Conservation (phyloP, 306 rosid species). For the Mimosa pudica region DNA sequence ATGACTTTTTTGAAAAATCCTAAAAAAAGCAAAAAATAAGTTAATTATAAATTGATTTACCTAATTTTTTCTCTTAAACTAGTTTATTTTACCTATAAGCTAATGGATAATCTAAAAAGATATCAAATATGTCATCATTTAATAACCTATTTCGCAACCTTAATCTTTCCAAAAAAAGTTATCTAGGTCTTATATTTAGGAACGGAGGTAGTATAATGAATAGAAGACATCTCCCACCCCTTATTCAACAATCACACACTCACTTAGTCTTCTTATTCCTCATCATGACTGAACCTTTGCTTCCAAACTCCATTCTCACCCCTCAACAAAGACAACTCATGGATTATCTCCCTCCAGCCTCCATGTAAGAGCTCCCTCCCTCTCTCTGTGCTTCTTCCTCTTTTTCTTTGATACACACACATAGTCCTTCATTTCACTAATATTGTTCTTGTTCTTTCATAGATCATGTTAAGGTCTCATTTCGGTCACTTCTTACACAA, state of each 20-base stretch:
- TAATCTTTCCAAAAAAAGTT: too few species aligned
- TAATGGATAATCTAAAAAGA: too few species aligned
- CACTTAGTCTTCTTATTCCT: neutral
- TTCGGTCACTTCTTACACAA: neutral
- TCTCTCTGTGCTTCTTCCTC: too few species aligned
- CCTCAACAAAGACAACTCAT: slow-evolving; percentile 46
- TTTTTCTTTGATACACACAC: neutral
- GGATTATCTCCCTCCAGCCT: slow-evolving; percentile 36
- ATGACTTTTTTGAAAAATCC: too few species aligned
- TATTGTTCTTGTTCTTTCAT: neutral
- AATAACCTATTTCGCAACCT: too few species aligned
- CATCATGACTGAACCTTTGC: slow-evolving; percentile 44
- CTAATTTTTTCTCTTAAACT: too few species aligned
- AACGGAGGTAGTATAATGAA: too few species aligned
- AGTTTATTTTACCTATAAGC: too few species aligned
- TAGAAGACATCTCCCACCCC: neutral
- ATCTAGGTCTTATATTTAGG: too few species aligned
- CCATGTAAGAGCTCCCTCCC: slow-evolving; percentile 37
- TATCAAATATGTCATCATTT: too few species aligned
- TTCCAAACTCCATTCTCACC: slow-evolving; percentile 49
- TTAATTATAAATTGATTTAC: too few species aligned
- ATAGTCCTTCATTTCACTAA: neutral
- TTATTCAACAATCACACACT: slow-evolving; percentile 18
- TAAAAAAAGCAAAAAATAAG: too few species aligned
- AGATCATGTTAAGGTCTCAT: neutral